Evolutionary conservation across 1,284 basidiomycete species (phyloP).

Genomic region (Schizophyllum amplum): DNA sequence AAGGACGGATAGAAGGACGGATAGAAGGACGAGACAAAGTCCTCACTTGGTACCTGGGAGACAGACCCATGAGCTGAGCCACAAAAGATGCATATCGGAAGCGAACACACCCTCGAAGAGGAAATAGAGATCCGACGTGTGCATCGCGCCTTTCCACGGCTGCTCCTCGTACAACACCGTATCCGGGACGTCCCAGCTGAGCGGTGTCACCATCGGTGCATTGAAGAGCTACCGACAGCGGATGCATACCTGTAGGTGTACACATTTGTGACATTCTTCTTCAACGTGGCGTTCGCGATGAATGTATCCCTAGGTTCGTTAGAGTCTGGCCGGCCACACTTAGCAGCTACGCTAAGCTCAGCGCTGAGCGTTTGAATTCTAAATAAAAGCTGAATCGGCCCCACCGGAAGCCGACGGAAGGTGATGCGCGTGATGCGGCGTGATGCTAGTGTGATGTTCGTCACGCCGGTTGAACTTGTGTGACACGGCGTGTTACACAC

Average conservation of each 20-base stretch:
- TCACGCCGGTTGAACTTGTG: no score
- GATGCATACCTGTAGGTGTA: slow-evolving; percentile 9
- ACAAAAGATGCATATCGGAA: neutral
- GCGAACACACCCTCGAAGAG: slow-evolving; percentile 30
- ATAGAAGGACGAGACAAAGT: neutral
- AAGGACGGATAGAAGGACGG: neutral
- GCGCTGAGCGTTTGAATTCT: neutral
- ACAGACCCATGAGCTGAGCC: neutral
- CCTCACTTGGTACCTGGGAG: slow-evolving; percentile 27
- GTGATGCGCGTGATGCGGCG: no score
- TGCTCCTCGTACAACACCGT: slow-evolving; percentile 27
- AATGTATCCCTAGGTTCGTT: slow-evolving; percentile 36
- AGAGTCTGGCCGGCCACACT: neutral
- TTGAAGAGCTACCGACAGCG: neutral
- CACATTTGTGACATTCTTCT: slow-evolving; percentile 15
- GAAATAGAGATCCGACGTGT: slow-evolving; percentile 37
- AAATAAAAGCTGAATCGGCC: no score
- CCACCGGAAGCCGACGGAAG: no score
- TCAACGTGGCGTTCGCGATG: slow-evolving; percentile 25
- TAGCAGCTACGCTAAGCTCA: no score
- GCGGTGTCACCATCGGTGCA: neutral
- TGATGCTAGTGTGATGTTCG: no score
- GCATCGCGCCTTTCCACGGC: slow-evolving; percentile 33
- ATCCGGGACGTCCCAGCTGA: slow-evolving; percentile 36
- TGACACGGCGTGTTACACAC: no score